Percentiles rank a stretch among this genome's conserved stretches.
phyloP scores from a whole-genome alignment of 805 yeast genomes.

The Torulaspora indica region DNA sequence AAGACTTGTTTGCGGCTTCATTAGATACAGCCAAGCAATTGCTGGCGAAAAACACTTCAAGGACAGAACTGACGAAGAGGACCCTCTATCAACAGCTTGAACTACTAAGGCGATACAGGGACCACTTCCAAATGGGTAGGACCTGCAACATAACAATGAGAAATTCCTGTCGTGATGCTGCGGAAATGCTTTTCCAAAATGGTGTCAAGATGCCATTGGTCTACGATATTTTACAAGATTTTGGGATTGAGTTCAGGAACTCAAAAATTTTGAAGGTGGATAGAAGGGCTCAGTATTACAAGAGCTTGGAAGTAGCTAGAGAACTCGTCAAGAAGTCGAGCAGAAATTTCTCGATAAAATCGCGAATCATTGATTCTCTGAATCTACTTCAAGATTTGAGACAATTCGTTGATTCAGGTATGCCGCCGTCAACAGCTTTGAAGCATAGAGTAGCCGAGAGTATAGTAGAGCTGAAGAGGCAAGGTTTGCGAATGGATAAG shows the following conservation, averaged over 20 bases:
- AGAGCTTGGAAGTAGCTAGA: conserved; percentile 29
- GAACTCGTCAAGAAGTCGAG: conserved; percentile 24
- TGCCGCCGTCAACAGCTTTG: conserved; percentile 19
- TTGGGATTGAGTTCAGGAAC: conserved; percentile 23
- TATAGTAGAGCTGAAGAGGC: conserved; percentile 22
- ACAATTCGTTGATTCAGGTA: conserved; percentile 27
- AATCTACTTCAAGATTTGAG: conserved; percentile 23
- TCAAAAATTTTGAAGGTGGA: conserved; percentile 16
- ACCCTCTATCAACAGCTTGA: conserved; percentile 20
- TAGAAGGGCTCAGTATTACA: conserved; percentile 27
- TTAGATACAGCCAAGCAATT: conserved; percentile 22
- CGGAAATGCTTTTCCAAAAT: conserved; percentile 24
- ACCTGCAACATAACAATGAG: conserved; percentile 10
- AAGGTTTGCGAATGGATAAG: conserved; percentile 33
- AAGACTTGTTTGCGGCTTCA: conserved; percentile 20
- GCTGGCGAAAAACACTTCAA: conserved; percentile 16
- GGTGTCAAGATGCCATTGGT: conserved; percentile 33
- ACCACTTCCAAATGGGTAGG: conserved; percentile 18
- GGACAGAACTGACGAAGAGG: conserved; percentile 20
- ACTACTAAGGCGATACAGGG: conserved; percentile 16
- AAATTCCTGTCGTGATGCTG: conserved; percentile 21
- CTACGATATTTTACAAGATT: conserved; percentile 28
- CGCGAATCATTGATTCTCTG: conserved; percentile 17
- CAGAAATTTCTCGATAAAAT: conserved; percentile 20
- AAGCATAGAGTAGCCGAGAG: conserved; percentile 21